Percentiles rank a stretch among this genome's conserved stretches.
Evolutionary conservation across 768 basidiomycete species (phyloP).

Genomic region (Lentinus brumalis): DNA sequence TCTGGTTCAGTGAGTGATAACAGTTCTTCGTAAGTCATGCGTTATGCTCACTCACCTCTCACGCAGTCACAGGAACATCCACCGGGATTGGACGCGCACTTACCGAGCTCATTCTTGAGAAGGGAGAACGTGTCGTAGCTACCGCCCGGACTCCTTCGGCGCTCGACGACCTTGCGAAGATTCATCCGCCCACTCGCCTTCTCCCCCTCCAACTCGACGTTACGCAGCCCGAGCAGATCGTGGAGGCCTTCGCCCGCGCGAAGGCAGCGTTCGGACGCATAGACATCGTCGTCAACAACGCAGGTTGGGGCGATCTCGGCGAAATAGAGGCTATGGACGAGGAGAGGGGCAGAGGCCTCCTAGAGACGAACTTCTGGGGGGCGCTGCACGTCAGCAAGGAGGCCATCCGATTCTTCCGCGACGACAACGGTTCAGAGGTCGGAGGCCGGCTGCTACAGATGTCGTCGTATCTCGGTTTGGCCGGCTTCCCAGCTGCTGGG

Average conservation of each 20-base stretch:
- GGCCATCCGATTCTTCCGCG: constrained; percentile 38
- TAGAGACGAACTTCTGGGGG: constrained; percentile 33
- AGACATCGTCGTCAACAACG: constrained; percentile 33
- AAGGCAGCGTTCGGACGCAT: constrained; percentile 21
- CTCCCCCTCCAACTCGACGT: constrained; percentile 28
- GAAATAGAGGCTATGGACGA: constrained; percentile 26
- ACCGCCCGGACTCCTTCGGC: constrained; percentile 25
- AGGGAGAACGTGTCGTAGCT: constrained; percentile 28
- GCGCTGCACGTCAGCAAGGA: constrained; percentile 32
- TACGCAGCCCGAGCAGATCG: constrained; percentile 12
- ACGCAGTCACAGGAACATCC: constrained; percentile 29
- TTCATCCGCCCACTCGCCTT: constrained; percentile 17
- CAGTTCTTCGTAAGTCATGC: too few species aligned
- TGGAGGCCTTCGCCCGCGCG: constrained; percentile 21
- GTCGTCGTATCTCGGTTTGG: neutral
- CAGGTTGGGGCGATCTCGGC: constrained; percentile 18
- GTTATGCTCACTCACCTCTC: neutral
- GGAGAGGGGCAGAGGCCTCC: constrained; percentile 13
- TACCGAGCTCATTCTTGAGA: constrained; percentile 23
- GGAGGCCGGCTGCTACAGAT: constrained; percentile 39
- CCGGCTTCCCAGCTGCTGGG: neutral
- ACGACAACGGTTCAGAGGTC: constrained; percentile 34
- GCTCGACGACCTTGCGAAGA: constrained; percentile 23
- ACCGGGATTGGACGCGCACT: constrained; percentile 27
- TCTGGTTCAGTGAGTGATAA: constrained; percentile 22